Conservation (phyloP, 2,329 filamentous ascomycete genomes). For the Cryphonectria carpinicola region DNA sequence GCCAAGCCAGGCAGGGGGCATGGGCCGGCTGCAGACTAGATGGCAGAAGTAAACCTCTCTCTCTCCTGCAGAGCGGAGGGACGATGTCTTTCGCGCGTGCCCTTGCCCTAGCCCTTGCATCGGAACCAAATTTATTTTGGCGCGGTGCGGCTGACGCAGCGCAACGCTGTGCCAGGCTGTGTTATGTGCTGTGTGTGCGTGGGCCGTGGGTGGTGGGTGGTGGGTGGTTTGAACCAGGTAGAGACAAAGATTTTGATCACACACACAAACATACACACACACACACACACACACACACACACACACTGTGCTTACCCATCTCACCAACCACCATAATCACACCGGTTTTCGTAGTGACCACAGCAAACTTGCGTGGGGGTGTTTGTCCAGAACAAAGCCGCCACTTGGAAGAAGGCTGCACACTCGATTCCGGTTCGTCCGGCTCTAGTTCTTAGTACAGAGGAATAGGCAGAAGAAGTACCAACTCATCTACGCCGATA, state of each 20-base stretch:
- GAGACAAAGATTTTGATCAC: not conserved
- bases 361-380: not conserved
- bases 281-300: no score
- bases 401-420: not conserved
- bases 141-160: conserved; percentile 12
- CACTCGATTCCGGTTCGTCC: not conserved
- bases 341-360: not conserved
- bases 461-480: not conserved
- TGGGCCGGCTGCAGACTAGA: not conserved
- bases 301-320: not conserved
- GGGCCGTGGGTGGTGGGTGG: not conserved
- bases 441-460: not conserved
- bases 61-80: not conserved
- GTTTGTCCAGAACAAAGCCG: not conserved
- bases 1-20: not conserved
- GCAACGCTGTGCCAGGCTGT: conserved; percentile 4
- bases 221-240: not conserved
- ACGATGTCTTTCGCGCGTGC: not conserved
- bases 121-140: conserved; percentile 5
- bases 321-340: not conserved
- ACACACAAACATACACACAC: no score
- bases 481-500: not conserved
- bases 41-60: not conserved
- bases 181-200: not conserved
- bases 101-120: conserved; percentile 4